Conservation (phyloP, 768 basidiomycete species). For the Trametes cubensis region DNA sequence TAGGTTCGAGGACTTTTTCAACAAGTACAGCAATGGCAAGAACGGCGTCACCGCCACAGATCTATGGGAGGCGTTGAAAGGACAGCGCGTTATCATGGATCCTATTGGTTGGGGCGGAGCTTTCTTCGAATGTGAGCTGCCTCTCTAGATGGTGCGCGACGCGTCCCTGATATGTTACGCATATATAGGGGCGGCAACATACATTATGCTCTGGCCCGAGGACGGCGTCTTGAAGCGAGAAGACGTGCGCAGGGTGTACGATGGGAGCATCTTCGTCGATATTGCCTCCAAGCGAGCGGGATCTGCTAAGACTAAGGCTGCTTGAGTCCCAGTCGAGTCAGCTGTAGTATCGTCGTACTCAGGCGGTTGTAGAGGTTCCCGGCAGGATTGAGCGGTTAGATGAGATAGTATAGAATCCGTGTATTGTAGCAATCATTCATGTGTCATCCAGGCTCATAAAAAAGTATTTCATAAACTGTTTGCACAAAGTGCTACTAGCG, state of each 20-base stretch:
- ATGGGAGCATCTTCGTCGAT: constrained; percentile 44
- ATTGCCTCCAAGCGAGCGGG: constrained; percentile 31
- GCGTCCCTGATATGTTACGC: neutral
- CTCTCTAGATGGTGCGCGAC: neutral
- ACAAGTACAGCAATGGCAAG: constrained; percentile 36
- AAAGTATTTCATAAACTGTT: no score
- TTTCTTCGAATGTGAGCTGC: constrained; percentile 39
- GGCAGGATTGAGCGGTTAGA: no score
- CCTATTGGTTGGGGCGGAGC: constrained; percentile 41
- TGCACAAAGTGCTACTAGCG: no score
- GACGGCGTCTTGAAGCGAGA: constrained; percentile 45
- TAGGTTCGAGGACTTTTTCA: constrained; percentile 48
- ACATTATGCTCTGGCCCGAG: constrained; percentile 43
- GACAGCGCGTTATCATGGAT: constrained; percentile 41
- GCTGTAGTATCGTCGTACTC: no score
- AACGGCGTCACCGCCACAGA: constrained; percentile 34
- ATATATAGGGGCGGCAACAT: constrained; percentile 37
- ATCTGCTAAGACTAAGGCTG: constrained; percentile 15
- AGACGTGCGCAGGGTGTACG: constrained; percentile 44
- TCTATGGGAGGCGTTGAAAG: constrained; percentile 37
- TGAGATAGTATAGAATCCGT: no score
- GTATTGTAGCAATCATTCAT: no score
- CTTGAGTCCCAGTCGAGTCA: neutral
- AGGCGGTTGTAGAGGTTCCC: no score
- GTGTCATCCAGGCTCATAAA: no score